Percentiles rank a stretch among this genome's conserved stretches.
phyloP scores from a whole-genome alignment of 2,329 filamentous ascomycete genomes.

The Neodidymelliopsis sp. region DNA sequence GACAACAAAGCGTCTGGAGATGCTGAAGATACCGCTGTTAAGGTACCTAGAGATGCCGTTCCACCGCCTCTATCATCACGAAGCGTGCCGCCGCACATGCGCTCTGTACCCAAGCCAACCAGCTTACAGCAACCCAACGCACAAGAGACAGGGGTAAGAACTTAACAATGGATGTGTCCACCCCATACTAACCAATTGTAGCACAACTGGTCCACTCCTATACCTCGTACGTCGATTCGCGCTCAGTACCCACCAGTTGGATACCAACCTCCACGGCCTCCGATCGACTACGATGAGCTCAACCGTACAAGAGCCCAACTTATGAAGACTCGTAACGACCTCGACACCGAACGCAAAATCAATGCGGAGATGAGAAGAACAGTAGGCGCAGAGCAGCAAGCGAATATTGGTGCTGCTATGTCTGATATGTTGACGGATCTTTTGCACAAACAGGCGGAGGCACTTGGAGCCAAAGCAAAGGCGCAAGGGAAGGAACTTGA shows the following conservation, averaged over 20 bases:
- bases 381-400: constrained; percentile 17
- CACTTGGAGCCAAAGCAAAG: constrained; percentile 16
- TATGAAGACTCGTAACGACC: constrained; percentile 22
- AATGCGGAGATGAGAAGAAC: constrained; percentile 14
- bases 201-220: constrained; percentile 5
- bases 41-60: background rate
- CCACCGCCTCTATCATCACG: background rate
- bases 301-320: constrained; percentile 20
- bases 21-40: background rate
- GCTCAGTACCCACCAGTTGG: background rate
- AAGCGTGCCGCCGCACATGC: constrained; percentile 24
- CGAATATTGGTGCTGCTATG: constrained; percentile 16
- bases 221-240: constrained; percentile 8
- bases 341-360: constrained; percentile 24
- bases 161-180: background rate
- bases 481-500: constrained; percentile 19
- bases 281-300: constrained; percentile 16
- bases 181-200: background rate
- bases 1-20: background rate
- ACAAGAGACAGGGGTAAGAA: constrained; percentile 7
- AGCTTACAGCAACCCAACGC: background rate
- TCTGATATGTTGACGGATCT: constrained; percentile 20
- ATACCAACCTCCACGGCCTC: constrained; percentile 1
- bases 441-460: constrained; percentile 23
- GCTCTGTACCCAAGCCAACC: constrained; percentile 1